Evolutionary conservation across 768 basidiomycete genomes (phyloP), one percentile per base, ranked within the genome.

Genomic region (Boletellus ananiceps): DNA sequence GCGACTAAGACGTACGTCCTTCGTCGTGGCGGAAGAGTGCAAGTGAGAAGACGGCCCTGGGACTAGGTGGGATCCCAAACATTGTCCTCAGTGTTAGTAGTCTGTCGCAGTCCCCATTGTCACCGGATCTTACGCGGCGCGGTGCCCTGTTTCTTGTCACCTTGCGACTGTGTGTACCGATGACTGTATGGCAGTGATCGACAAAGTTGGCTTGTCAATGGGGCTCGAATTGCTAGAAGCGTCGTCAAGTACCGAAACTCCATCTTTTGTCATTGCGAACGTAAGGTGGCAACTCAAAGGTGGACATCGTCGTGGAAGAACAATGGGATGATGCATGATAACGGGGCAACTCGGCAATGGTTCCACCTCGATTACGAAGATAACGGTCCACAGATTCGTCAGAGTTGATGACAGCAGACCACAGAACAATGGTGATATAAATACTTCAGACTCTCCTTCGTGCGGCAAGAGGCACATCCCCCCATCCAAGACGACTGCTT

Each of bases 41-140:
- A 69, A 47, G 73, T 79, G 15, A 69, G 70, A 59, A 71, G 73
- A 51, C 66, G 58, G 35, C 73, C 70, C 40, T 76, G 75, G 74
- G 60, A 56, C 23, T 55, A 57, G 42, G 33, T 23, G 34, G 31
- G 3, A 18, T 49, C 33, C 12, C 9, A 49, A 25, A 21, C 27
- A n/a, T 16, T 39, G 11, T 31, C 16, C 19, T 5, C 36, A 23
- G 43, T 49, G 27, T 40, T 57, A 29, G 29, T 29, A 6, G 29
- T 29, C 29, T 2, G 29, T 11, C 29, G 11, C 36, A 25, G 23
- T 25, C 23, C 23, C 23, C 23, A 39, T 41, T 32, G 11, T 5
- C 21, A 13, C 35, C 14, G 12, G 19, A n/a, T 39, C 27, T 32
- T 35, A 44, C 25, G 14, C 21, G 36, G 40, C 42, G 12, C 15